A percentile compares a stretch with the other conserved stretches of the same genome.
phyloP scores from a whole-genome alignment of 176 grass and related monocot genomes.

The Leersia perrieri region DNA sequence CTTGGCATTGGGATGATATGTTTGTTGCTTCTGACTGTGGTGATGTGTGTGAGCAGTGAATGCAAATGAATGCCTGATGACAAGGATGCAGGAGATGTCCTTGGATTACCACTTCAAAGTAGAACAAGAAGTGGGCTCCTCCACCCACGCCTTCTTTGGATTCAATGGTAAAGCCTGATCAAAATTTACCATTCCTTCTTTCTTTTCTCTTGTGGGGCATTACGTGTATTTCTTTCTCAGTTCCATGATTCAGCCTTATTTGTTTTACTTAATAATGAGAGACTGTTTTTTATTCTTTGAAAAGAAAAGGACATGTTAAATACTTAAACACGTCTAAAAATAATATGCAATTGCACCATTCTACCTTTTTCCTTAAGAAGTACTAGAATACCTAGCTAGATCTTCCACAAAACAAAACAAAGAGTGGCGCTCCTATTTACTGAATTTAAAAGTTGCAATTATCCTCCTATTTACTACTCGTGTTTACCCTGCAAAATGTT shows the following conservation, averaged over 20 bases:
- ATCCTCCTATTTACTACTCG: background rate
- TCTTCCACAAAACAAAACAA: background rate
- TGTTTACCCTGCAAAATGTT: conserved; percentile 9
- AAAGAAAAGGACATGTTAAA: background rate
- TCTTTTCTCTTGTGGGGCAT: background rate
- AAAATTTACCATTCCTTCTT: background rate
- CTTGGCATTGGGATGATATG: background rate
- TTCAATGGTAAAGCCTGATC: conserved; percentile 54
- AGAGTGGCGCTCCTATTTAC: too few relatives aligned
- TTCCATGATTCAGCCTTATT: background rate
- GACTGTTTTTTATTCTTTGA: background rate
- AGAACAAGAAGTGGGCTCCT: conserved; percentile 72
- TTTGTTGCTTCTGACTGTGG: background rate
- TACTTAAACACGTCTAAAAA: background rate
- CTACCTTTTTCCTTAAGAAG: background rate
- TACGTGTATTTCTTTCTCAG: background rate
- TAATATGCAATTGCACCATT: background rate
- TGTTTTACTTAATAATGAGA: background rate
- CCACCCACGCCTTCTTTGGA: conserved; percentile 58
- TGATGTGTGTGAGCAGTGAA: conserved; percentile 40
- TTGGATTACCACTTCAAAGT: conserved; percentile 78
- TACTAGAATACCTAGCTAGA: background rate
- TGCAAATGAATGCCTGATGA: conserved; percentile 75
- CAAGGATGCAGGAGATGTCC: conserved; percentile 87
- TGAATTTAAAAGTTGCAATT: background rate